Base-by-base conservation (phyloP, 225 moss, liverwort and hornwort species). In the Climacium dendroides region DNA sequence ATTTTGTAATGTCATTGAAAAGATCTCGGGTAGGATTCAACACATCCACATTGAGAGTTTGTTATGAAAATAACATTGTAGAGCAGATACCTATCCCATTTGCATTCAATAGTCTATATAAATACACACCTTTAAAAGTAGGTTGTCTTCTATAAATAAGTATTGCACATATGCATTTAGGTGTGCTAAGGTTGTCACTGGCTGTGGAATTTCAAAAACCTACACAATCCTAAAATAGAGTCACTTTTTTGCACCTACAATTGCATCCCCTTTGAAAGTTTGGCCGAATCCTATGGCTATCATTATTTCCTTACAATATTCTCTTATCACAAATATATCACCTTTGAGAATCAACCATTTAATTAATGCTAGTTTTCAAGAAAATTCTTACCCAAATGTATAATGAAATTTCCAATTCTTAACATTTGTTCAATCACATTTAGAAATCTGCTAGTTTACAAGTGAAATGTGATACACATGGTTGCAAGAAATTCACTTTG, bases 161-260 rank as follows among this genome's bases (percentile, higher is more conserved):
- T 37, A 37, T 0, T 39, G 0, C 3, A 3, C 1, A 43, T 0
- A 6, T 41, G 19, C 2, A 1, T 29, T 1, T 34, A 1, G 0
- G 0, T 48, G 32, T 19, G 12, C 0, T 16, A 0, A 2, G 6
- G 3, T 29, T 48, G 74, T 34, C 0, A 20, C 13, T 74, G 5
- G 8, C 12, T 32, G 20, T 32, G 1, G 2, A 72, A 19, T 30
- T 74, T 74, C 1, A 0, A 30, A 74, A 30, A 6, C 26, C 71
- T 71, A 43, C 1, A 17, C 19, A 30, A 32, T 0, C 1, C 11
- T 7, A 6, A 74, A 32, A 48, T 10, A 11, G 5, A 11, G 4
- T 4, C 4, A 74, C 19, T 7, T 74, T n/a, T 73, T 74, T 47
- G 18, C 30, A 48, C 12, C 4, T 4, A 7, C 6, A 30, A 0